These are phyloP conservation scores for Durotheca rogersii DNA, from an alignment of 495 filamentous ascomycete genomes.

Conservation along the genomic window DNA sequence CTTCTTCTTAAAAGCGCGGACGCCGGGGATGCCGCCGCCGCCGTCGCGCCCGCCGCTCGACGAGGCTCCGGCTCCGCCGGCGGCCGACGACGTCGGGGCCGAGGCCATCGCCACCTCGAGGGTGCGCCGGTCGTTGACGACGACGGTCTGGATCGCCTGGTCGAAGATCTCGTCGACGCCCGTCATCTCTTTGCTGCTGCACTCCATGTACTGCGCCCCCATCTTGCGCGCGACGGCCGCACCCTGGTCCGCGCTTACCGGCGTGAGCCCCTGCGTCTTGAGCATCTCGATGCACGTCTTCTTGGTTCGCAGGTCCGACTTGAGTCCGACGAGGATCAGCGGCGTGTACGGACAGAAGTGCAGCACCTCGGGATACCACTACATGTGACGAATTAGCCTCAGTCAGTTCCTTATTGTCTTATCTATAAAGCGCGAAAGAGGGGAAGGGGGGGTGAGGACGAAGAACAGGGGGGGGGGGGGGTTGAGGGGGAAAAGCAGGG, in stretches of 20 bases:
- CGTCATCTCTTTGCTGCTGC: slow-evolving; percentile 93
- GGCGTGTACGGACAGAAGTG: slow-evolving; percentile 98
- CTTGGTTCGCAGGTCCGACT: slow-evolving; percentile 93
- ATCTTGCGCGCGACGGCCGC: slow-evolving; percentile 83
- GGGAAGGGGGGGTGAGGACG: background rate
- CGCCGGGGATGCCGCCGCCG: slow-evolving; percentile 35
- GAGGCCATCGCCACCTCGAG: slow-evolving; percentile 44
- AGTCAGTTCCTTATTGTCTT: slow-evolving; percentile 14
- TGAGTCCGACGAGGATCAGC: slow-evolving; percentile 90
- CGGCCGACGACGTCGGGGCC: slow-evolving; percentile 26
- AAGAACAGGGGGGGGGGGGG: background rate
- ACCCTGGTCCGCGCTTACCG: slow-evolving; percentile 89
- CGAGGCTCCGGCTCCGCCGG: slow-evolving; percentile 7
- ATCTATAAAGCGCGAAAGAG: background rate
- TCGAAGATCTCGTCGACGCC: slow-evolving; percentile 96
- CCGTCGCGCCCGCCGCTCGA: slow-evolving; percentile 23
- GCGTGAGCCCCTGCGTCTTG: slow-evolving; percentile 94
- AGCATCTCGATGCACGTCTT: slow-evolving; percentile 95
- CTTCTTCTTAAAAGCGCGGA: slow-evolving; percentile 52
- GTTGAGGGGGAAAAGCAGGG: background rate
- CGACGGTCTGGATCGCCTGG: slow-evolving; percentile 80
- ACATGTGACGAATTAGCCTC: background rate
- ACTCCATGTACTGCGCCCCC: slow-evolving; percentile 94
- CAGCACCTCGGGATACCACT: slow-evolving; percentile 99
- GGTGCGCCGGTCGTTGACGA: slow-evolving; percentile 63